Base-by-base conservation (phyloP, 495 filamentous ascomycete species). In the Rusavskia elegans region DNA sequence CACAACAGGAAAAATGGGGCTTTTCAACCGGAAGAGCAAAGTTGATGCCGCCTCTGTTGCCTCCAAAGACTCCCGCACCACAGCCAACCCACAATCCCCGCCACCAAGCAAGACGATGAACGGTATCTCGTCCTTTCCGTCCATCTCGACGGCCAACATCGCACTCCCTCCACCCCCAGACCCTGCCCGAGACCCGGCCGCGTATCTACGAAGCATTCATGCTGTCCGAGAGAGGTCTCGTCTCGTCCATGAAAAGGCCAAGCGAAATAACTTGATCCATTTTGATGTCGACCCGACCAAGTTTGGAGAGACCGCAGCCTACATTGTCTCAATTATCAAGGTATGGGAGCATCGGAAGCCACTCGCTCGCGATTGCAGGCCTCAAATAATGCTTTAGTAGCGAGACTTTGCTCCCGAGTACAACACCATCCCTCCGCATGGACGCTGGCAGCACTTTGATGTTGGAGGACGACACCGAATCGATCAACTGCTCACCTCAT, bases 271-370 rank as follows among this genome's bases (percentile, higher is more conserved):
- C 53, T 74, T 98, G 51, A 77, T 76, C 53, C 92, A 97, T 68
- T 98, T 98, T 63, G 82, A 84, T 52, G 90, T 97, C 11, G 89
- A 98, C 61, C 79, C 89, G 75, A 66, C 66, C 67, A 94, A 93
- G 65, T 95, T 96, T 61, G 64, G 74, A 32, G 87, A 89, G 53
- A 90, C 90, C 1, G 89, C 88, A 3, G 79, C 75, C n/a, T 98
- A 95, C 63, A 83, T 98, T 9, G 84, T 93, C 27, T 85, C 87
- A 17, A 95, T 98, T 53, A 96, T 98, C 71, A 97, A 96, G 85
- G 92, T 89, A 63, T 50, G 66, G 30, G 48, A 55, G 46, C 45
- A 25, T 14, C 42, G 38, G 7, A 6, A 27, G 25, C 25, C 25
- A 27, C 25, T 27, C 25, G 25, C 4, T 2, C 16, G 36, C 32